Conservation (phyloP, 306 rosid species). For the Casuarina glauca region DNA sequence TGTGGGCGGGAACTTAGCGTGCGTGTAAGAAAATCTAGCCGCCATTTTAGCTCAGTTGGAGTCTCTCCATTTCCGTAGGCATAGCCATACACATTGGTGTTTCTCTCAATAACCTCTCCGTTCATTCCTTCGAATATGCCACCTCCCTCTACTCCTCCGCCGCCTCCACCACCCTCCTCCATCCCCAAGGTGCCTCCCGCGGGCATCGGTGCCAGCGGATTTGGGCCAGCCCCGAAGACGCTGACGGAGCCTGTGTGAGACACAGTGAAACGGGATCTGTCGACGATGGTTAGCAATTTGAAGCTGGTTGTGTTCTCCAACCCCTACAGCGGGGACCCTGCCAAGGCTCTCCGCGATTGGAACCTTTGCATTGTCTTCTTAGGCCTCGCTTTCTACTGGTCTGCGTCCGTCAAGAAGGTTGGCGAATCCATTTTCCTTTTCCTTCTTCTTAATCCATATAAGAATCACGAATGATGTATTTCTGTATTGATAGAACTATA, state of each 20-base stretch:
- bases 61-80: conserved; percentile 54
- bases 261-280: conserved; percentile 88
- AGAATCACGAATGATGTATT: neutral
- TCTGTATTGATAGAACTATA: neutral
- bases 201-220: conserved; percentile 40
- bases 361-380: conserved; percentile 93
- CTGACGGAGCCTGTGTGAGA: conserved; percentile 97
- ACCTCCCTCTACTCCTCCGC: conserved; percentile 38
- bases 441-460: neutral
- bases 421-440: neutral
- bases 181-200: conserved; percentile 38
- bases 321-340: conserved; percentile 92
- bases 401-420: conserved; percentile 67
- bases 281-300: conserved; percentile 84
- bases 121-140: conserved; percentile 37
- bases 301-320: conserved; percentile 97
- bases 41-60: no score
- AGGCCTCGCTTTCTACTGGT: conserved; percentile 90
- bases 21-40: no score
- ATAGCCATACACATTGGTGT: no score
- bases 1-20: no score
- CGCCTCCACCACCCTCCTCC: conserved; percentile 24
- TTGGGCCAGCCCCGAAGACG: conserved; percentile 79
- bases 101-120: conserved; percentile 46
- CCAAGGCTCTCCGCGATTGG: conserved; percentile 95